A percentile compares a stretch with the other conserved stretches of the same genome.
Conservation (phyloP, 306 rosid species). For the Casuarina glauca region DNA sequence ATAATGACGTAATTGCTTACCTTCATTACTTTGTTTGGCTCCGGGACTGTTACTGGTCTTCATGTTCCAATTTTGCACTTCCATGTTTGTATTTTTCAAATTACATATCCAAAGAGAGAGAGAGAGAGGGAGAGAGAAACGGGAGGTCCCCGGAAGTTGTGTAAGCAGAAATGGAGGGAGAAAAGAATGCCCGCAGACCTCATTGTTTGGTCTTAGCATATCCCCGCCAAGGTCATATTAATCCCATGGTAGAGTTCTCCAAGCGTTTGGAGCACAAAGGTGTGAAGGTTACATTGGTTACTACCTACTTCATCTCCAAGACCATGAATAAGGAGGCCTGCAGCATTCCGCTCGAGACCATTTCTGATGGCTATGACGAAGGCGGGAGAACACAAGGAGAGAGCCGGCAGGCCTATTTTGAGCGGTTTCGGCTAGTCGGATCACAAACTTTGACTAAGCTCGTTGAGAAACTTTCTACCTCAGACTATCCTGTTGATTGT, state of each 20-base stretch:
- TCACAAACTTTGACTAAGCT: slow-evolving; percentile 42
- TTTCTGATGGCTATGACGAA: slow-evolving; percentile 64
- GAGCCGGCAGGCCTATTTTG: slow-evolving; percentile 34
- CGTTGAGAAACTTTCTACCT: slow-evolving; percentile 28
- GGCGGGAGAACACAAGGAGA: slow-evolving; percentile 43
- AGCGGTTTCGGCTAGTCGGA: slow-evolving; percentile 37
- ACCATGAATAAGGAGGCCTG: slow-evolving; percentile 23
- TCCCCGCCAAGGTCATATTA: slow-evolving; percentile 63
- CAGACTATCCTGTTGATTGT: slow-evolving; percentile 37
- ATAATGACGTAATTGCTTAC: too few relatives aligned
- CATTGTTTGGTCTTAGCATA: slow-evolving; percentile 48
- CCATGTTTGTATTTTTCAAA: too few relatives aligned
- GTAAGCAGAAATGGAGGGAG: neutral
- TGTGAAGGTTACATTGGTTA: slow-evolving; percentile 40
- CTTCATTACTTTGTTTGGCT: too few relatives aligned
- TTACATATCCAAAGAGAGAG: too few relatives aligned
- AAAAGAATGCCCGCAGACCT: neutral
- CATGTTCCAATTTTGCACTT: too few relatives aligned
- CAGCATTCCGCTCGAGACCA: slow-evolving; percentile 41
- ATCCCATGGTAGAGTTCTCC: slow-evolving; percentile 54
- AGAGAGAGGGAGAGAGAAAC: neutral
- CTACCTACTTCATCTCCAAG: slow-evolving; percentile 50
- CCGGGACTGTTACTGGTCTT: too few relatives aligned
- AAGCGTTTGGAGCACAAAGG: slow-evolving; percentile 40
- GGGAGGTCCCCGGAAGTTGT: neutral